Evolutionary conservation across 1,139 yeast species (phyloP), one percentile per base, ranked within the genome.

Genomic region (Candida gigantensis): DNA sequence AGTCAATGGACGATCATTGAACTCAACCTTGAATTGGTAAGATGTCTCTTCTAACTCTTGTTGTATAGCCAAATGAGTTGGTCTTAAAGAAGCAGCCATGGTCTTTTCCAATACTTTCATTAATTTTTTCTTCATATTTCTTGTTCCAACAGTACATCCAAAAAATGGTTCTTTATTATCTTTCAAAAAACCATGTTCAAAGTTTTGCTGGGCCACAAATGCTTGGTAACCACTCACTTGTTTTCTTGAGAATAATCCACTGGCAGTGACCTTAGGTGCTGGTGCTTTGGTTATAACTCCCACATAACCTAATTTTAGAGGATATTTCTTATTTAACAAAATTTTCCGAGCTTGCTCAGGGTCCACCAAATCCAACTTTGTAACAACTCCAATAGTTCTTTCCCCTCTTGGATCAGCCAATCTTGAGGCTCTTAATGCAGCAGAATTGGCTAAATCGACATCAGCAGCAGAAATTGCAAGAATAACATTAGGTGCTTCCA

Each of bases 401-500:
- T 87, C 94, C 31, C 98, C 97, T 36, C 81, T 72, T 11, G 98
- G 97, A 55, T 92, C 98, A 0, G 94, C 90, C n/a, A 73, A 45
- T 46, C 90, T 81, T n/a, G 96, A 86, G 0, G 97, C 97, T 43
- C 95, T 72, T 42, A 92, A 74, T 0, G 98, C 97, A 2, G 97
- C 80, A 24, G 97, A 88, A 57, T 92, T 92, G 1, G 98, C 98
- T 55, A 94, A 71, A 68, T 94, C 99, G 2, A 92, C 98, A 62
- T 94, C 97, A 0, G 98, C 98, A 1, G 98, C 92, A 10, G 96
- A 87, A 23, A 94, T 92, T 0, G 98, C 98, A 50, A 94, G 69
- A 29, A 94, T 94, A 38, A 94, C 87, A 55, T 94, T 94, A 12
- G 98, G 98, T 6, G 85, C 81, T 52, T 85, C 89, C 49, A 94